Percentiles rank a stretch among this genome's conserved stretches.
Evolutionary conservation across 768 basidiomycete species (phyloP).

Genomic region (Filobasidium wieringae): DNA sequence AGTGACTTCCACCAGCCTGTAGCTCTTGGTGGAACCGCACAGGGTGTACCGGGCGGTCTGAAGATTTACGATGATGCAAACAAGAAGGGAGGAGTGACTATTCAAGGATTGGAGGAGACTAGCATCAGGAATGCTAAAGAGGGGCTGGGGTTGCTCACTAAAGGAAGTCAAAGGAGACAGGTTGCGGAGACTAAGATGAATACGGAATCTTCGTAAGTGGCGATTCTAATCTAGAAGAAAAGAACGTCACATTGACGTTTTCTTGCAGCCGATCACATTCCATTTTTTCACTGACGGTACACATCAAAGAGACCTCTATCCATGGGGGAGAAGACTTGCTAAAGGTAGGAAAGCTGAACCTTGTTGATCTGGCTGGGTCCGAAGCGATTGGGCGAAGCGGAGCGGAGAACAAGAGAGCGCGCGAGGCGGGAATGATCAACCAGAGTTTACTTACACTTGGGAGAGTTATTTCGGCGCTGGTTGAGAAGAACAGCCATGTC

Average conservation of each 20-base stretch:
- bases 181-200: constrained; percentile 96
- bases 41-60: constrained; percentile 42
- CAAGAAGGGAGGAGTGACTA: constrained; percentile 70
- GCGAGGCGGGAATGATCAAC: constrained; percentile 98
- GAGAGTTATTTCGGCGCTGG: constrained; percentile 87
- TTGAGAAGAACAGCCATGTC: constrained; percentile 80
- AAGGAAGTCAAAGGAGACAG: constrained; percentile 81
- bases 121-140: constrained; percentile 69
- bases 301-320: constrained; percentile 66
- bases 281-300: constrained; percentile 90
- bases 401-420: constrained; percentile 84
- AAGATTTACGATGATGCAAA: constrained; percentile 87
- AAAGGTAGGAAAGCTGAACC: constrained; percentile 86
- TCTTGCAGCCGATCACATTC: constrained; percentile 74
- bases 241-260: too few species aligned
- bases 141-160: constrained; percentile 69
- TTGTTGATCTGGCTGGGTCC: constrained; percentile 93
- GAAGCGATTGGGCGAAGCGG: constrained; percentile 95
- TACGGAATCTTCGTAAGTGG: constrained; percentile 45
- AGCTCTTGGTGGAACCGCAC: constrained; percentile 7
- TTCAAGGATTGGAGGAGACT: constrained; percentile 88
- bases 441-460: constrained; percentile 94
- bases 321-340: constrained; percentile 67
- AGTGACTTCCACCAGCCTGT: constrained; percentile 47
- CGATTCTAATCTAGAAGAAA: too few species aligned